A percentile compares a stretch with the other conserved stretches of the same genome.
Evolutionary conservation across 2,329 filamentous ascomycete species (phyloP).

Genomic region (Ilyonectria mors-panacis): DNA sequence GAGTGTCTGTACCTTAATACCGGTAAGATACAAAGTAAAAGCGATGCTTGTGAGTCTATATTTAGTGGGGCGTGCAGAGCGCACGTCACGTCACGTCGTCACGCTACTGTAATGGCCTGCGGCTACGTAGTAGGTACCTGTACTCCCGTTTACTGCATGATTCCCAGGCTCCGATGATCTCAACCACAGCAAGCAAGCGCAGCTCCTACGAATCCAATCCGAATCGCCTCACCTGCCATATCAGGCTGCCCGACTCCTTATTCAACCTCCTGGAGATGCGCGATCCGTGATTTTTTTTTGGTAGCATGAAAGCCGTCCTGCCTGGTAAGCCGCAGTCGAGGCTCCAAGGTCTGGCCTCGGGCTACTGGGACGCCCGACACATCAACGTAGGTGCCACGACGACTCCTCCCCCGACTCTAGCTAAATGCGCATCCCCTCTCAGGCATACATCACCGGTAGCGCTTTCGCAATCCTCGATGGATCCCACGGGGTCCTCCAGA

Average conservation of each 20-base stretch:
- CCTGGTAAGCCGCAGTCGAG: constrained; percentile 84
- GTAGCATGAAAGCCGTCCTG: constrained; percentile 82
- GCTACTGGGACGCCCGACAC: constrained; percentile 79
- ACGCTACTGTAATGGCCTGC: constrained; percentile 14
- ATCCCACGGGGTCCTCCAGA: constrained; percentile 84
- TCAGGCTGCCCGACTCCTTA: constrained; percentile 15
- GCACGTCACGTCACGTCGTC: constrained; percentile 40
- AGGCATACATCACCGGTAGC: constrained; percentile 93
- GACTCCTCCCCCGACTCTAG: constrained; percentile 8
- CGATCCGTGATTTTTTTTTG: constrained; percentile 46
- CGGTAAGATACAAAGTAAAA: no score
- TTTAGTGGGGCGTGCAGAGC: constrained; percentile 21
- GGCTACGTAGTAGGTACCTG: not conserved
- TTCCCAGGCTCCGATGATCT: constrained; percentile 28
- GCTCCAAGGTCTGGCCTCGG: constrained; percentile 83
- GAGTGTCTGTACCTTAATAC: no score
- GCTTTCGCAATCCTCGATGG: constrained; percentile 87
- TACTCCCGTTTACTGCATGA: constrained; percentile 39
- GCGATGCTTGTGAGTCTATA: not conserved
- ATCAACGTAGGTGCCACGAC: constrained; percentile 73
- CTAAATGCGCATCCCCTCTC: constrained; percentile 32
- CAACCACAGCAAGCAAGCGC: constrained; percentile 31
- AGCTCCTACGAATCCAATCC: constrained; percentile 12
- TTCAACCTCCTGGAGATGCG: constrained; percentile 40
- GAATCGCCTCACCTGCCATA: constrained; percentile 17